A percentile compares a stretch with the other conserved stretches of the same genome.
phyloP scores from a whole-genome alignment of 108 stramenopile genomes.

The Nannochloropsis oceanica region DNA sequence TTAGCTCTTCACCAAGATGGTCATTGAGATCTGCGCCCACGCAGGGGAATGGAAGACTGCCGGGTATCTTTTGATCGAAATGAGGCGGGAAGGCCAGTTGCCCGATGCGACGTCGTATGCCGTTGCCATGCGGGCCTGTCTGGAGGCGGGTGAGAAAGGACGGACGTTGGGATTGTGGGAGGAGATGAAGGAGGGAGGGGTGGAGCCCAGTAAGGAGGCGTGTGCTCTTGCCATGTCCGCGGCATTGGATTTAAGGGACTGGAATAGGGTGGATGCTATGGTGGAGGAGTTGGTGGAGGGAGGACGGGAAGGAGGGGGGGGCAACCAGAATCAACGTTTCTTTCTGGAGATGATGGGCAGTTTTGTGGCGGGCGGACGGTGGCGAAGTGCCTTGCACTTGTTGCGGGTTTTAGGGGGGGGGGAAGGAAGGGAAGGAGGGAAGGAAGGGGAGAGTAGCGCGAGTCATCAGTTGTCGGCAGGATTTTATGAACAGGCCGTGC shows the following conservation, averaged over 20 bases:
- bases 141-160: not conserved
- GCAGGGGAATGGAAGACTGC: not conserved
- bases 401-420: not conserved
- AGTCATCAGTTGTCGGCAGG: not conserved
- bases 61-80: not conserved
- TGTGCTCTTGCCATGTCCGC: not conserved
- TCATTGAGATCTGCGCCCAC: not conserved
- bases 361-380: not conserved
- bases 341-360: not conserved
- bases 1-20: not conserved
- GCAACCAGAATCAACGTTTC: not conserved
- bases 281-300: not conserved
- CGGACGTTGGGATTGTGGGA: not conserved
- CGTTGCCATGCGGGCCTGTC: not conserved
- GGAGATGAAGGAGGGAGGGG: not conserved
- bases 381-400: not conserved
- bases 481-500: not conserved
- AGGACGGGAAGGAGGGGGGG: not conserved
- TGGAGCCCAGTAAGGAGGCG: not conserved
- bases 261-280: not conserved
- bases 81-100: not conserved
- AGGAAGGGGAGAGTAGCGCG: not conserved
- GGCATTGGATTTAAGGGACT: not conserved
- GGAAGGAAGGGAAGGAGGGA: not conserved
- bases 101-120: not conserved